Evolutionary conservation across 352 stramenopile species (phyloP).

Genomic region (Globisporangium echinulatum): DNA sequence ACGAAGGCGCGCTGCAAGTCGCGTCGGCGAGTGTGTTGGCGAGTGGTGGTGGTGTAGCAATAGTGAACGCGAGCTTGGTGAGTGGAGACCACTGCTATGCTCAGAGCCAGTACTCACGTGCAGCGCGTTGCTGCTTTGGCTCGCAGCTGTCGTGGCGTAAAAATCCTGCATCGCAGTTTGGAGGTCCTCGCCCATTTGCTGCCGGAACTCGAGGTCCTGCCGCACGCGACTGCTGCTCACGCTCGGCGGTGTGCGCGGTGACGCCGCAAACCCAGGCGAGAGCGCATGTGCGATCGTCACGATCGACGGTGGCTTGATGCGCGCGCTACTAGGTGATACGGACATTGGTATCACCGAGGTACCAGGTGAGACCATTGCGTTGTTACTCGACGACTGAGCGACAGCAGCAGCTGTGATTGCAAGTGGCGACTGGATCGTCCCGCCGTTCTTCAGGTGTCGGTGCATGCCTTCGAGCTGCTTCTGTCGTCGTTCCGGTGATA

Average conservation of each 20-base stretch:
- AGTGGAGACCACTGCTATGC: not conserved
- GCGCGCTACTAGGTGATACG: not conserved
- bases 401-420: conserved; percentile 1
- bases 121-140: not conserved
- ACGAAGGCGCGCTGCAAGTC: not conserved
- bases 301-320: conserved; percentile 4
- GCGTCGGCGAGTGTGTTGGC: not conserved
- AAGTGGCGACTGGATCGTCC: conserved; percentile 35
- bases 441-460: conserved; percentile 56
- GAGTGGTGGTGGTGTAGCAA: not conserved
- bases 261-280: conserved; percentile 1
- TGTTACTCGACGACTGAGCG: not conserved
- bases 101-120: too few relatives aligned
- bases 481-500: conserved; percentile 17
- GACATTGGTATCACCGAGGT: not conserved
- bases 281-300: conserved; percentile 3
- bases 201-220: conserved; percentile 27
- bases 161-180: conserved; percentile 57
- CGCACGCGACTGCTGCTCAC: conserved; percentile 10
- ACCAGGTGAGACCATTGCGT: not conserved
- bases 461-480: conserved; percentile 45
- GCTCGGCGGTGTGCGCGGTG: not conserved
- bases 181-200: conserved; percentile 47
- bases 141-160: conserved; percentile 20
- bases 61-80: not conserved